A percentile compares a stretch with the other conserved stretches of the same genome.
Conservation (phyloP, 768 basidiomycete genomes). For the Calocera viscosa region DNA sequence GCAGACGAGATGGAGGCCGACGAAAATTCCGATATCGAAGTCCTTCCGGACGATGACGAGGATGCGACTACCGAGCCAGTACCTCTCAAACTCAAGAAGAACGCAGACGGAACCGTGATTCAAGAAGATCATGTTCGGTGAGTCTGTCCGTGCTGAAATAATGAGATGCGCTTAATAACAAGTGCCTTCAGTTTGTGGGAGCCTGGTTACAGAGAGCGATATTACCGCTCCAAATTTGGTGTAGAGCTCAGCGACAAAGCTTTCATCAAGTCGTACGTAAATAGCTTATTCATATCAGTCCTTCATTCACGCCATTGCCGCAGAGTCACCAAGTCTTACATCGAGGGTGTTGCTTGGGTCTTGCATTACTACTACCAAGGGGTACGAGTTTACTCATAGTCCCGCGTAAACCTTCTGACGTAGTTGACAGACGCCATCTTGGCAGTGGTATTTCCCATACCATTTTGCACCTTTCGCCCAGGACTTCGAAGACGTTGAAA, state of each 20-base stretch:
- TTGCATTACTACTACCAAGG: conserved; percentile 98
- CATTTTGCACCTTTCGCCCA: conserved; percentile 97
- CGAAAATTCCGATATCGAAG: conserved; percentile 25
- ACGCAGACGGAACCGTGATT: conserved; percentile 83
- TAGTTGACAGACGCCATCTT: conserved; percentile 60
- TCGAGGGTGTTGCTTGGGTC: conserved; percentile 94
- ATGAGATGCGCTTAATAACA: conserved; percentile 14
- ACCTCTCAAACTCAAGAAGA: conserved; percentile 57
- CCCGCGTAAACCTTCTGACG: neutral
- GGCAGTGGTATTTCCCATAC: conserved; percentile 98
- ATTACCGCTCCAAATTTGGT: conserved; percentile 88
- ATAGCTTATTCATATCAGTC: neutral
- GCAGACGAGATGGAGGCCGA: conserved; percentile 29
- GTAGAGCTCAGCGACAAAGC: conserved; percentile 54
- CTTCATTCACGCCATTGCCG: neutral
- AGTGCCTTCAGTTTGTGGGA: conserved; percentile 65
- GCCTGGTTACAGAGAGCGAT: conserved; percentile 88
- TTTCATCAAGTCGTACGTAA: conserved; percentile 54
- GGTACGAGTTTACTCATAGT: conserved; percentile 37
- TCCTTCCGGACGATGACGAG: conserved; percentile 35
- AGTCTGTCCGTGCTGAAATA: conserved; percentile 22
- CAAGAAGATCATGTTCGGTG: conserved; percentile 89
- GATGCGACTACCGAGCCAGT: conserved; percentile 29
- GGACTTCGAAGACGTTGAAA: conserved; percentile 70
- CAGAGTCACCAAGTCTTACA: conserved; percentile 71